Evolutionary conservation across 208 protist genomes (phyloP), one percentile per base, ranked within the genome.

Genomic region (Crithidia fasciculata): DNA sequence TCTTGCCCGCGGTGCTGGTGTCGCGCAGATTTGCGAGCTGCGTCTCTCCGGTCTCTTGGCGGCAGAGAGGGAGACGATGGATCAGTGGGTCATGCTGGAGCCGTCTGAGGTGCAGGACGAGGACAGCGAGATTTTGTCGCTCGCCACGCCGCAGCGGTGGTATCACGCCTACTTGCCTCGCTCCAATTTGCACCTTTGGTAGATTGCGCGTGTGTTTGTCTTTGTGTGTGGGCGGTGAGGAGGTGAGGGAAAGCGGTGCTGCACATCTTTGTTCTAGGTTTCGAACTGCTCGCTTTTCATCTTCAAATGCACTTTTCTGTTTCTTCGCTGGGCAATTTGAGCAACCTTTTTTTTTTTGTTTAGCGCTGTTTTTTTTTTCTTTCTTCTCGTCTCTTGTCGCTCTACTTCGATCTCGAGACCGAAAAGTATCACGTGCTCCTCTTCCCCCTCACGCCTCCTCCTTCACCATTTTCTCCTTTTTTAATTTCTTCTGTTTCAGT

Each of bases 51-150:
- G 74, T 13, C 76, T 85, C 8, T 45, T 54, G 49, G 41, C 64
- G 13, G 70, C 67, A 4, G 76, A 90, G 39, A 57, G 72, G 59
- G 54, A 71, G 54, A 85, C 85, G 58, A 56, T 65, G 41, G 78
- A 76, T 10, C 85, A 92, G 59, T 92, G 87, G 87, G 83, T 92
- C 8, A 72, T 81, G 57, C 72, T 92, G 13, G 81, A 80, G 41
- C 69, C 64, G 8, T 61, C 78, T 3, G 63, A 75, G 50, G 13
- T 75, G 76, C 61, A 75, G 60, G 62, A 56, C 36, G 76, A 71
- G 15, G 58, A 67, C 8, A 71, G 59, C 44, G 68, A 69, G 28
- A 49, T 72, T 15, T 36, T 81, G 1, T 68, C 69, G 0, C 44
- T 66, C 39, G n/a, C 69, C 12, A 72, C 55, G 15, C 69, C 69